A percentile compares a stretch with the other conserved stretches of the same genome.
phyloP scores from a whole-genome alignment of 208 protist genomes.

The Angomonas ambiguus region DNA sequence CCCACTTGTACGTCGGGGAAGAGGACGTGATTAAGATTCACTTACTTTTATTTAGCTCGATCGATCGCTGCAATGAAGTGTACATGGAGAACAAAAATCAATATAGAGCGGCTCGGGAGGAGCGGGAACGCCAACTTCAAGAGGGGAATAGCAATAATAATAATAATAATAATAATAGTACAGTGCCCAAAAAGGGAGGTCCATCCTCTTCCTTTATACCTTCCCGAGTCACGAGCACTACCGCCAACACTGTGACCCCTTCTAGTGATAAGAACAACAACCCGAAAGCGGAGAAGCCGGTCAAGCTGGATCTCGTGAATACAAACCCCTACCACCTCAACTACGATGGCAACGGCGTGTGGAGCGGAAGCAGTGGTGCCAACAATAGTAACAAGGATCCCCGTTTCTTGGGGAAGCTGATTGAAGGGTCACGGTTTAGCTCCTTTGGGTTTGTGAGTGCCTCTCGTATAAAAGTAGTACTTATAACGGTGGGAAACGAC shows the following conservation, averaged over 20 bases:
- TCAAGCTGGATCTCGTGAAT: neutral
- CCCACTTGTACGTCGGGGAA: conserved; percentile 63
- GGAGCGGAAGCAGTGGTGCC: neutral
- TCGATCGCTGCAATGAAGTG: conserved; percentile 72
- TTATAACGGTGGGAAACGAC: conserved; percentile 60
- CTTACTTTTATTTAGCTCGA: conserved; percentile 70
- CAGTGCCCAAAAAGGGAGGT: neutral
- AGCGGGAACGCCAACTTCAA: neutral
- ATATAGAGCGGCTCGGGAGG: neutral
- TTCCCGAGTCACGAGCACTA: neutral
- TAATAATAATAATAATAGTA: neutral
- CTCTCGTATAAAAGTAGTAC: conserved; percentile 58
- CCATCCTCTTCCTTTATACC: neutral
- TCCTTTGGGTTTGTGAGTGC: conserved; percentile 77
- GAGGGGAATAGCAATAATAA: too few species aligned
- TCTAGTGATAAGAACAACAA: too few species aligned
- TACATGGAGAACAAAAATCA: conserved; percentile 11
- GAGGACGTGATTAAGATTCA: conserved; percentile 75
- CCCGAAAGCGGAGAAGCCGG: too few species aligned
- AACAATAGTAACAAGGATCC: conserved; percentile 48
- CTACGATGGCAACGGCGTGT: neutral
- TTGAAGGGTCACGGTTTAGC: conserved; percentile 52
- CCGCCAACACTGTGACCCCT: neutral
- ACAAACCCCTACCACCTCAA: neutral
- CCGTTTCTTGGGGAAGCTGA: conserved; percentile 67